Conservation (phyloP, 2,329 filamentous ascomycete species). For the Trichoderma afroharzianum region DNA sequence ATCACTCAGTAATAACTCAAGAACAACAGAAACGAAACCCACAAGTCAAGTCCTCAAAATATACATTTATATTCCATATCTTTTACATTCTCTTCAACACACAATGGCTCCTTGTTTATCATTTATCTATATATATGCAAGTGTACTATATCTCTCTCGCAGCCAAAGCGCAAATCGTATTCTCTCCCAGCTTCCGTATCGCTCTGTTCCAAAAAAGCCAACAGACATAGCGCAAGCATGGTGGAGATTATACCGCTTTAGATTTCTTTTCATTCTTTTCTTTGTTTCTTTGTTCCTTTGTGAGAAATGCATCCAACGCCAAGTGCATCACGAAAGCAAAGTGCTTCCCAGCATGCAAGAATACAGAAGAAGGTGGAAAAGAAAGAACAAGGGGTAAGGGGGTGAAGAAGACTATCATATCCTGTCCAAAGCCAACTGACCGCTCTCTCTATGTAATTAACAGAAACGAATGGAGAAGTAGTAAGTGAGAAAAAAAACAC, state of each 20-base stretch:
- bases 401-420: conserved; percentile 8
- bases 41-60: background rate
- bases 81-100: background rate
- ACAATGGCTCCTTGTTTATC: background rate
- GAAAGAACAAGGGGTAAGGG: background rate
- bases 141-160: background rate
- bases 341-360: conserved; percentile 6
- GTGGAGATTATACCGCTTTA: background rate
- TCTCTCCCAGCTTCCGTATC: background rate
- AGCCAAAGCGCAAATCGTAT: background rate
- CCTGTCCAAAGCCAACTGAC: conserved; percentile 9
- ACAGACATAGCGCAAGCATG: background rate
- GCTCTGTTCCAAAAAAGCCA: background rate
- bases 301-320: conserved; percentile 15
- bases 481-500: background rate
- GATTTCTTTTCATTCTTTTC: background rate
- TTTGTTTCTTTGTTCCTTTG: background rate
- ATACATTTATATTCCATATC: background rate
- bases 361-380: background rate
- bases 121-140: background rate
- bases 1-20: background rate
- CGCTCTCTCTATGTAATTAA: conserved; percentile 14
- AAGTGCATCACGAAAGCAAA: conserved; percentile 10
- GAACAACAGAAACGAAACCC: background rate
- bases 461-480: conserved; percentile 1